phyloP scores from a whole-genome alignment of 176 grass and related monocot genomes.

The Cenchrus fungigraminus region DNA sequence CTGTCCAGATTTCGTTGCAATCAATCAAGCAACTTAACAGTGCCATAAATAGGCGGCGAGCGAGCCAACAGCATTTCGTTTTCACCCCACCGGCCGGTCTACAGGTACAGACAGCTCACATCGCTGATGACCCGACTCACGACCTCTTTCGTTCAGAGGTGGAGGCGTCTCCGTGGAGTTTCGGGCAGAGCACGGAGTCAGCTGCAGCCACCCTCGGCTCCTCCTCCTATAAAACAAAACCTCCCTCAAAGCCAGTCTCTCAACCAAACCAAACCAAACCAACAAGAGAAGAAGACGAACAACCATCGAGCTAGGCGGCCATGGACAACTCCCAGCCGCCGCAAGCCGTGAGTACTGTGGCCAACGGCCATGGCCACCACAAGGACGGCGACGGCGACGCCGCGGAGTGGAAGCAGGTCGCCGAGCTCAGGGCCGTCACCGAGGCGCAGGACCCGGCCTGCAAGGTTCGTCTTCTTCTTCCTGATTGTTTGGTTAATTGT shows the following conservation, averaged over 20 bases:
- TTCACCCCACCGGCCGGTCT: not conserved
- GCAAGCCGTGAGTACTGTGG: not conserved
- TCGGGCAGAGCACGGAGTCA: not conserved
- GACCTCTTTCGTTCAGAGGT: too few relatives aligned
- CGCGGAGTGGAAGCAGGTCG: conserved; percentile 65
- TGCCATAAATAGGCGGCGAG: not conserved
- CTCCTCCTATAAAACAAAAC: not conserved
- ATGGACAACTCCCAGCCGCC: conserved; percentile 27
- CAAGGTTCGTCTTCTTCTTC: conserved; percentile 46
- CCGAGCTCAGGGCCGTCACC: conserved; percentile 58
- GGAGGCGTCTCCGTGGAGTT: too few relatives aligned
- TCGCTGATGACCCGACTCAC: too few relatives aligned
- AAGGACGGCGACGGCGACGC: conserved; percentile 23
- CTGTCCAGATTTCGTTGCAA: too few relatives aligned
- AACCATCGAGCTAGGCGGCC: not conserved
- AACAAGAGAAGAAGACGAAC: not conserved
- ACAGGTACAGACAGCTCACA: too few relatives aligned
- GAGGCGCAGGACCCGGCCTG: conserved; percentile 65
- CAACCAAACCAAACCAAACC: too few relatives aligned
- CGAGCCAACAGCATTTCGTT: not conserved
- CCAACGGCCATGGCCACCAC: not conserved
- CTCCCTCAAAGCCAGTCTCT: too few relatives aligned
- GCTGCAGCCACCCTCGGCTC: not conserved
- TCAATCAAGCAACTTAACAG: not conserved
- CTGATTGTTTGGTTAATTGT: too few relatives aligned